Evolutionary conservation across 306 rosid species (phyloP), one percentile per base, ranked within the genome.

Genomic region (Lablab purpureus): DNA sequence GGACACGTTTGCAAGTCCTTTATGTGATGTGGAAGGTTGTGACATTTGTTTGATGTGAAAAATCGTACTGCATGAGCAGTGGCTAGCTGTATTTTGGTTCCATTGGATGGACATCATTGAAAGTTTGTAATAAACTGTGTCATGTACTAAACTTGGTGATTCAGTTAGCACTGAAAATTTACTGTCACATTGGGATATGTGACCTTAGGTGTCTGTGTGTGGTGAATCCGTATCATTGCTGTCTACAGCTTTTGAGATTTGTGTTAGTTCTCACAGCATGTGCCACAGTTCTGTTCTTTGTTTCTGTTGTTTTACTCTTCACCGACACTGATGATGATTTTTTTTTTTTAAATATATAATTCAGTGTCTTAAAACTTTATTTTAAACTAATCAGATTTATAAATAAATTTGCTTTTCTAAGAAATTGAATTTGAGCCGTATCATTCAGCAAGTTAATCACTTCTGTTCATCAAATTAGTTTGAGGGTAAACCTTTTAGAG

Each of bases 21-120:
- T 13, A 30, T 19, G 25, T 64, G 68, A 73, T 40, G 28, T 73
- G 73, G 41, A 74, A 74, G 52, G 28, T 66, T 55, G 15, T 34
- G 13, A 19, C 47, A 36, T 18, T 50, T 79, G 52, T 40, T 72
- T 51, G 4, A 63, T 47, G 54, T 34, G 45, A 51, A 41, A 43
- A 43, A 9, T 52, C 10, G 62, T 36, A 55, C 11, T 28, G 23
- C 80, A 43, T 21, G 27, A 56, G 25, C 36, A 55, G 32, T 9
- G 49, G 59, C 47, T 67, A 74, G 72, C 65, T 81, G 73, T 81
- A 58, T 68, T 75, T 75, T 75, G 58, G 66, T 34, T 45, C 36
- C 41, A 67, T 23, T 19, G 19, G 45, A 55, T 19, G 50, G 34
- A 11, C n/a, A 68, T 9, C 5, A 49, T 56, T 81, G 18, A 19